phyloP scores from a whole-genome alignment of 176 grass and related monocot genomes.

The Raddia guianensis region DNA sequence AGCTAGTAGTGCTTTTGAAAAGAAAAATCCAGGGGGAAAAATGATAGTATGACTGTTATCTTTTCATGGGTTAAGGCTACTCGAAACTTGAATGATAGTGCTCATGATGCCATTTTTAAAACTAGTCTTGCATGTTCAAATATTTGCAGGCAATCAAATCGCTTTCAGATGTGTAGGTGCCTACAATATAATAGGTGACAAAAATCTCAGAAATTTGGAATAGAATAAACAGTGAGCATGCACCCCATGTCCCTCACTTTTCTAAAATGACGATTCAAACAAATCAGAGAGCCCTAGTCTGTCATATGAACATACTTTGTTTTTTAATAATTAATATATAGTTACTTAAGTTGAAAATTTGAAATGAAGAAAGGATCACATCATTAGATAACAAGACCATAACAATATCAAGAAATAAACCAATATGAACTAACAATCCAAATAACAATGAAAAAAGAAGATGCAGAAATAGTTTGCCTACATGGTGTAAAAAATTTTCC shows the following conservation, averaged over 20 bases:
- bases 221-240: not conserved
- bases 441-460: constrained; percentile 38
- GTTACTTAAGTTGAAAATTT: constrained; percentile 7
- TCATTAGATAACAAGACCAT: not conserved
- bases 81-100: constrained; percentile 11
- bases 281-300: constrained; percentile 10
- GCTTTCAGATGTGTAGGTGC: constrained; percentile 10
- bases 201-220: not conserved
- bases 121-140: constrained; percentile 7
- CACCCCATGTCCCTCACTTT: constrained; percentile 1
- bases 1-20: constrained; percentile 22
- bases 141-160: constrained; percentile 30
- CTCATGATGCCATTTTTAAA: constrained; percentile 12
- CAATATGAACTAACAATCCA: not conserved
- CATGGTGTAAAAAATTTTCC: constrained; percentile 88
- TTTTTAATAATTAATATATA: not conserved
- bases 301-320: not conserved
- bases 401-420: not conserved
- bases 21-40: constrained; percentile 28
- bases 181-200: not conserved
- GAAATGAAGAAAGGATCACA: constrained; percentile 12
- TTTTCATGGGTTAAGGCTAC: constrained; percentile 26
- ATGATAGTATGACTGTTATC: not conserved
- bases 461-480: constrained; percentile 46
- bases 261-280: constrained; percentile 13